Conservation (phyloP, 129 eudicot genomes). For the Escallonia herrerae region DNA sequence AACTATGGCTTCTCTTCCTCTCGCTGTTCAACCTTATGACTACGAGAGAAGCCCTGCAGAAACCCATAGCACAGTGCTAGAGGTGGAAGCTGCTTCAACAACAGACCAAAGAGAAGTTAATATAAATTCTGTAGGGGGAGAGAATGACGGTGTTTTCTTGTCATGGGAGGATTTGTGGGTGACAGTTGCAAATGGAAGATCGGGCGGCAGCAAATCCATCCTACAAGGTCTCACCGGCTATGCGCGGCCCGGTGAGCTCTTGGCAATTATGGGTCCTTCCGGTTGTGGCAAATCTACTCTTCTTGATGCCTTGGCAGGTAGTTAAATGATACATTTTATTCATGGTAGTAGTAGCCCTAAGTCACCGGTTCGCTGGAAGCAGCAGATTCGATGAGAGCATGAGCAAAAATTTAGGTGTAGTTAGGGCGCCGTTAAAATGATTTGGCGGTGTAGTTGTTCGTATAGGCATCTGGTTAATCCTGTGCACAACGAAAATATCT, state of each 20-base stretch:
- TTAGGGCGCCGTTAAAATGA: no score
- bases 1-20: no score
- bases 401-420: no score
- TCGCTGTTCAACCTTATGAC: no score
- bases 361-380: no score
- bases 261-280: slow-evolving; percentile 43
- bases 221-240: slow-evolving; percentile 27
- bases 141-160: slow-evolving; percentile 7
- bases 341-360: no score
- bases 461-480: no score
- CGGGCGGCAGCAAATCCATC: slow-evolving; percentile 9
- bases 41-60: no score
- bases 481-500: no score
- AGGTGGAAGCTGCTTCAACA: neutral
- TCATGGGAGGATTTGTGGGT: slow-evolving; percentile 33
- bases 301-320: slow-evolving; percentile 42
- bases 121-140: neutral
- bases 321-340: no score
- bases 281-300: slow-evolving; percentile 41
- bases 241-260: slow-evolving; percentile 26
- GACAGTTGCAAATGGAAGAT: slow-evolving; percentile 15
- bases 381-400: no score
- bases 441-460: no score
- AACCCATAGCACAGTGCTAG: neutral
- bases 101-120: neutral